These are phyloP conservation scores for Bathelium albidoporum DNA, from an alignment of 495 filamentous ascomycete species.

Conservation along the genomic window DNA sequence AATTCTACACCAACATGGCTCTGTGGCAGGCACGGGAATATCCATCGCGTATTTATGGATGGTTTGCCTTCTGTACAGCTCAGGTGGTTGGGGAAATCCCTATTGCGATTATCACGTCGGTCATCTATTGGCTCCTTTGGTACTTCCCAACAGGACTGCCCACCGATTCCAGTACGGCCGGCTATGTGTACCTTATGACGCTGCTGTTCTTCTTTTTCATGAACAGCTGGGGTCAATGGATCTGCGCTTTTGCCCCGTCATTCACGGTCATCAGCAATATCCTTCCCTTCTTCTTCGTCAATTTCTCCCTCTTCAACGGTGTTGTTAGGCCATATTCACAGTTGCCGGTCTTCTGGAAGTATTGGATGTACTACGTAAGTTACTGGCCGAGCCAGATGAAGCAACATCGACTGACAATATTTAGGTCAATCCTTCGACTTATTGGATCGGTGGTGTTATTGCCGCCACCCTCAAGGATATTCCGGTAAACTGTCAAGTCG, in stretches of 20 bases:
- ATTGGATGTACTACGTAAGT: slow-evolving; percentile 37
- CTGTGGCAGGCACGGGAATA: slow-evolving; percentile 70
- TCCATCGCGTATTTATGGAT: slow-evolving; percentile 68
- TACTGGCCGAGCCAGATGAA: slow-evolving; percentile 41
- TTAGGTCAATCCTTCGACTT: slow-evolving; percentile 33
- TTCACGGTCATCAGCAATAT: slow-evolving; percentile 75
- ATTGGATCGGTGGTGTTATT: slow-evolving; percentile 67
- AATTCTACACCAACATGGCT: slow-evolving; percentile 67
- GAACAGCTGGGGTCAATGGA: slow-evolving; percentile 73
- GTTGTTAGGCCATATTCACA: slow-evolving; percentile 40
- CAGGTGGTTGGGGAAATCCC: slow-evolving; percentile 71
- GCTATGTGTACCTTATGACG: slow-evolving; percentile 78
- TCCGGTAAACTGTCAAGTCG: slow-evolving; percentile 44
- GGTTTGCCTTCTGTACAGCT: slow-evolving; percentile 72
- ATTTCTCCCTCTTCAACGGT: slow-evolving; percentile 66
- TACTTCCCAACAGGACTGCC: slow-evolving; percentile 71
- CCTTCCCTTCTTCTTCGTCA: slow-evolving; percentile 72
- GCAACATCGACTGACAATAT: not conserved
- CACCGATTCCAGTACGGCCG: slow-evolving; percentile 48
- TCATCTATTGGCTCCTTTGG: slow-evolving; percentile 69
- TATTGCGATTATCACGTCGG: slow-evolving; percentile 47
- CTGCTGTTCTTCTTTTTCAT: slow-evolving; percentile 75
- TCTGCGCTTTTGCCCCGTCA: slow-evolving; percentile 67
- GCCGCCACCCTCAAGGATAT: slow-evolving; percentile 46
- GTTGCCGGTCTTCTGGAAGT: slow-evolving; percentile 32